These are phyloP conservation scores for Lactarius psammicola DNA, from an alignment of 768 basidiomycete species.

Conservation along the genomic window DNA sequence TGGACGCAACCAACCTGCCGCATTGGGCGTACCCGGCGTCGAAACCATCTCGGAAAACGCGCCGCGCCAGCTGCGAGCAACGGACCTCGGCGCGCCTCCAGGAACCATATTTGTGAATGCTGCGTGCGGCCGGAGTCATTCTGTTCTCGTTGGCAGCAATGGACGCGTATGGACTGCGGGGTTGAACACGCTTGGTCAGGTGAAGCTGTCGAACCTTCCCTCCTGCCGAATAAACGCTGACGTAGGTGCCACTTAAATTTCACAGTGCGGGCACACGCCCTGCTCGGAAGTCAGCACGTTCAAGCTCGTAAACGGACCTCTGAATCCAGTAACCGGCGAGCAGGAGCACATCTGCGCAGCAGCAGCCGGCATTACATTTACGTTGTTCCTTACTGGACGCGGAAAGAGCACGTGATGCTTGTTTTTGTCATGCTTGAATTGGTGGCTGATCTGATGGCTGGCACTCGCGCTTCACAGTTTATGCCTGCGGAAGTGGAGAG, in stretches of 20 bases:
- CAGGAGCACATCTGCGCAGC: slow-evolving; percentile 69
- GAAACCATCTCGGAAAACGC: slow-evolving; percentile 67
- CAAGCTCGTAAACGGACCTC: slow-evolving; percentile 57
- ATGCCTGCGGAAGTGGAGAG: slow-evolving; percentile 87
- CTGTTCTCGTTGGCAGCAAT: slow-evolving; percentile 75
- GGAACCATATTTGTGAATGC: slow-evolving; percentile 64
- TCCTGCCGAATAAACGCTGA: not conserved
- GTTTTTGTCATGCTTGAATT: not conserved
- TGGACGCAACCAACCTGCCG: slow-evolving; percentile 74
- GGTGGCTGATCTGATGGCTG: slow-evolving; percentile 13
- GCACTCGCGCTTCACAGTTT: slow-evolving; percentile 49
- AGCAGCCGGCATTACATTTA: slow-evolving; percentile 81
- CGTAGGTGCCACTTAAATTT: not conserved
- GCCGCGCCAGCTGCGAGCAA: slow-evolving; percentile 58
- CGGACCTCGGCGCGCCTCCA: slow-evolving; percentile 60
- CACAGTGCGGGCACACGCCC: slow-evolving; percentile 24
- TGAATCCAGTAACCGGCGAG: slow-evolving; percentile 42
- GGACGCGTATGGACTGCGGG: slow-evolving; percentile 86
- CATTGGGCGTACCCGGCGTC: slow-evolving; percentile 57
- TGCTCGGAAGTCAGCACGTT: slow-evolving; percentile 67
- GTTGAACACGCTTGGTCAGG: slow-evolving; percentile 78
- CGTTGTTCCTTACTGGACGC: slow-evolving; percentile 74
- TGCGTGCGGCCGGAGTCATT: slow-evolving; percentile 80
- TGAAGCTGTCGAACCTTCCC: slow-evolving; percentile 34
- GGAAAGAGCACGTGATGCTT: slow-evolving; percentile 60